Evolutionary conservation across 331 rosid genomes (phyloP), one percentile per base, ranked within the genome.

Genomic region (Malus hybrid): DNA sequence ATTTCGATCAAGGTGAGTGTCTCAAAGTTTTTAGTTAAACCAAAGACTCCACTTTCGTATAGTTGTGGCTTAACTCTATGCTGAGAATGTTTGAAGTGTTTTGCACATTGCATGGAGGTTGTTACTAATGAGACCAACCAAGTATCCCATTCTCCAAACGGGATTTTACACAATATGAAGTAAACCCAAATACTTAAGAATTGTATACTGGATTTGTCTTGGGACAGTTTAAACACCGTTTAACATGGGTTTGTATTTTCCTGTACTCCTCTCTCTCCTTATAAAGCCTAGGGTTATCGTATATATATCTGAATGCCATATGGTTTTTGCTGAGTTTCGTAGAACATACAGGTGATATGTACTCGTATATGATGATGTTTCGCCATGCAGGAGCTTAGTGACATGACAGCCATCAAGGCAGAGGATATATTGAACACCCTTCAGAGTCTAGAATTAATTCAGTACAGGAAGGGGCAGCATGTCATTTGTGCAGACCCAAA

Each of bases 401-500:
- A 92, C 89, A 92, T 92, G 99, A 95, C 97, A 66, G 97, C 96
- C 60, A 92, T 92, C 67, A 95, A 89, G 81, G 93, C 97, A 1
- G 97, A 95, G 71, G 97, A 95, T 83, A 92, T 95, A 71, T 81
- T 92, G 82, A 74, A 80, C 68, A 95, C 99, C 73, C 92, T 90
- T 44, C 97, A 90, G 80, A 86, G 85, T 77, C 87, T 95, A 26
- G 99, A 95, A 71, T 83, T 95, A 86, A 92, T 95, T 71, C 99
- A 95, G 71, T 95, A 95, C 89, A 84, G 99, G 84, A 95, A 95
- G 79, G 98, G 99, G 32, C 97, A 92, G 81, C 98, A 95, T 84
- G 99, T 95, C 64, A 95, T 95, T 64, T 95, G 97, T 30, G 99
- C 99, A 7, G 97, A 95, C 81, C 99, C 97, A 0, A 95, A 95